Percentiles rank a stretch among this genome's conserved stretches.
Evolutionary conservation across 73 alveolate genomes (phyloP).

Genomic region (Symbiodinium natans): DNA sequence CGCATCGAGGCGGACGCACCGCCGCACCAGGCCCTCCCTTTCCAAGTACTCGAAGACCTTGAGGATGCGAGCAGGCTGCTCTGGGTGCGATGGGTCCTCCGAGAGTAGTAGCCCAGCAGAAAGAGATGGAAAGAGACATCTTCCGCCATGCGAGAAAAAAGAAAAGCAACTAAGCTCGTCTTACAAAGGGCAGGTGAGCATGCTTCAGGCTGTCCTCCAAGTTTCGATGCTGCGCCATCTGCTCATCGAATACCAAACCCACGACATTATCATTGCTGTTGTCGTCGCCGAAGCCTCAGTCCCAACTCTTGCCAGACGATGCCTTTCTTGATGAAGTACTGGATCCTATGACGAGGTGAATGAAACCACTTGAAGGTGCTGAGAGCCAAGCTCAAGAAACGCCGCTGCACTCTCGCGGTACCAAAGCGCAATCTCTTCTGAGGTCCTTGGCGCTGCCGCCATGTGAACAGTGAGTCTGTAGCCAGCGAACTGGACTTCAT

Average conservation of each 20-base stretch:
- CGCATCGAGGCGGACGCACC: background rate
- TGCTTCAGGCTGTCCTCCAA: slow-evolving; percentile 13
- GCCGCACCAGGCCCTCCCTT: background rate
- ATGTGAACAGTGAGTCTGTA: no score
- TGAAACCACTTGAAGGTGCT: background rate
- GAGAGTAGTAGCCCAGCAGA: no score
- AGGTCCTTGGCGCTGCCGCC: background rate
- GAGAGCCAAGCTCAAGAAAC: background rate
- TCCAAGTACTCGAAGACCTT: slow-evolving; percentile 37
- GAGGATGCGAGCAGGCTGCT: slow-evolving; percentile 74
- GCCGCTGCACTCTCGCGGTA: background rate
- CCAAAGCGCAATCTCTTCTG: background rate
- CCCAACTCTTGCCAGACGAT: no score
- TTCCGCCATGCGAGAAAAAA: no score
- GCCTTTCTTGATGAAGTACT: no score
- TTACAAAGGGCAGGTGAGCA: no score
- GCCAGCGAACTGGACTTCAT: no score
- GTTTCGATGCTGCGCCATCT: slow-evolving; percentile 80
- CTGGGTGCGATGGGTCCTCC: slow-evolving; percentile 75
- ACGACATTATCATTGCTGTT: slow-evolving; percentile 19
- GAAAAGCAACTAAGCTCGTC: no score
- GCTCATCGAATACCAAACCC: slow-evolving; percentile 59
- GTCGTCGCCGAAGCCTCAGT: background rate
- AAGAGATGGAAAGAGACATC: background rate
- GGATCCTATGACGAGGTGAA: no score